phyloP scores from a whole-genome alignment of 2,329 filamentous ascomycete genomes.

The Tympanopsis confertula region DNA sequence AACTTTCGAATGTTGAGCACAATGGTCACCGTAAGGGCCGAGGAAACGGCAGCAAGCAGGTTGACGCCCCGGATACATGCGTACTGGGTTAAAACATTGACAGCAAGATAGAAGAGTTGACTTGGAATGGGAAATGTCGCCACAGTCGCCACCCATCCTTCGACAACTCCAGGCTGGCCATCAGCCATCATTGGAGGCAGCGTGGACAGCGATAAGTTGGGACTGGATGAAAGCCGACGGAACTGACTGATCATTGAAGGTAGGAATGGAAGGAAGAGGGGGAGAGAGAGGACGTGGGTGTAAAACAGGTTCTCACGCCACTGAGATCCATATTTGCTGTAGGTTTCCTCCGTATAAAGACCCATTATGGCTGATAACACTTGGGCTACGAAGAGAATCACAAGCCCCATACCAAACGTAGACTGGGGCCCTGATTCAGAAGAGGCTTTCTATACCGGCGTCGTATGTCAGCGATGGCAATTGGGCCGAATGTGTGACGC shows the following conservation, averaged over 20 bases:
- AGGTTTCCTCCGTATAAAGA: slow-evolving; percentile 85
- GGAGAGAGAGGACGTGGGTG: slow-evolving; percentile 65
- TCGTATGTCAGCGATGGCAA: background rate
- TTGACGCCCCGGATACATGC: slow-evolving; percentile 94
- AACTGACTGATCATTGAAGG: slow-evolving; percentile 55
- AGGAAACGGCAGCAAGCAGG: slow-evolving; percentile 75
- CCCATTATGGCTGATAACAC: slow-evolving; percentile 88
- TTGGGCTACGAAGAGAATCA: slow-evolving; percentile 78
- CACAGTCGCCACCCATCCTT: slow-evolving; percentile 11
- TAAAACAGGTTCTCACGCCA: slow-evolving; percentile 98
- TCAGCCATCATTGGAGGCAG: slow-evolving; percentile 10
- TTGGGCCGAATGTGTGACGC: background rate
- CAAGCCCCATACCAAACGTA: slow-evolving; percentile 57
- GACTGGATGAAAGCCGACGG: slow-evolving; percentile 46
- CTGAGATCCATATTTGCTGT: slow-evolving; percentile 71
- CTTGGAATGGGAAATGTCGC: slow-evolving; percentile 39
- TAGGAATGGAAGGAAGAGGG: slow-evolving; percentile 65
- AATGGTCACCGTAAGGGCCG: slow-evolving; percentile 89
- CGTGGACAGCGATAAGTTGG: slow-evolving; percentile 36
- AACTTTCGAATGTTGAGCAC: slow-evolving; percentile 92
- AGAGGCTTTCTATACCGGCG: background rate
- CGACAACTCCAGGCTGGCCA: slow-evolving; percentile 16
- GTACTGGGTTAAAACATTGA: slow-evolving; percentile 84
- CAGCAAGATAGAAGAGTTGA: slow-evolving; percentile 58
- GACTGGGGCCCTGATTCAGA: slow-evolving; percentile 13